Evolutionary conservation across 345 rosid species (phyloP), one percentile per base, ranked within the genome.

Genomic region (Populus ilicifolia): DNA sequence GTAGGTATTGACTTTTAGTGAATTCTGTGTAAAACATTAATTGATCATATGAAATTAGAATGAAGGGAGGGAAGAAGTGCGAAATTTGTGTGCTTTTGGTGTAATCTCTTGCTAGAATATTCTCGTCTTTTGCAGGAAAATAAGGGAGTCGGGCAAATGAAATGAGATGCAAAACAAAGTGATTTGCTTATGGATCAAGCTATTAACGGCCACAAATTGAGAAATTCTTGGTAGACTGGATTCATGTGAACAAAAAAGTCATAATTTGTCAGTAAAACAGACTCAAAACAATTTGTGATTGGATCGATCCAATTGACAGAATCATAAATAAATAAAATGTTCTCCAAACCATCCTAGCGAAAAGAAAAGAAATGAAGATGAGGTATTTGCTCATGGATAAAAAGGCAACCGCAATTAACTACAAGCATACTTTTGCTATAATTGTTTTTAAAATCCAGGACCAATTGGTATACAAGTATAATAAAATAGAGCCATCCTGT

Each of bases 1-100:
- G 74, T 23, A 77, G 74, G 79, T 61, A 23, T 50, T 30, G 78
- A 75, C 78, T 67, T 67, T 67, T 52, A 6, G 21, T 5, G n/a
- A 52, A 6, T 8, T 5, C 9, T 6, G 23, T 18, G 56, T 52
- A 52, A 50, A 50, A 50, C 56, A 50, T 50, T 50, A 50, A 52
- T 2, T 52, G n/a, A 20, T 52, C n/a, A 20, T 18, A 52, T 17
- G 59, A 52, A 52, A 52, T 52, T 18, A 18, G 59, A 52, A 7
- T 6, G 59, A 3, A 6, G n/a, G 2, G 59, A 18, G 21, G 59
- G 52, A 16, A 14, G 5, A 46, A 13, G 17, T 20, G 59, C 59
- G n/a, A 6, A 6, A 52, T 20, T 1, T 18, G 44, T 10, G 14
- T 43, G 0, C 11, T 11, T 43, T 43, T 2, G 46, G 14, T 52